phyloP scores from a whole-genome alignment of 2,329 filamentous ascomycete genomes.

The Pseudonectria foliicola region DNA sequence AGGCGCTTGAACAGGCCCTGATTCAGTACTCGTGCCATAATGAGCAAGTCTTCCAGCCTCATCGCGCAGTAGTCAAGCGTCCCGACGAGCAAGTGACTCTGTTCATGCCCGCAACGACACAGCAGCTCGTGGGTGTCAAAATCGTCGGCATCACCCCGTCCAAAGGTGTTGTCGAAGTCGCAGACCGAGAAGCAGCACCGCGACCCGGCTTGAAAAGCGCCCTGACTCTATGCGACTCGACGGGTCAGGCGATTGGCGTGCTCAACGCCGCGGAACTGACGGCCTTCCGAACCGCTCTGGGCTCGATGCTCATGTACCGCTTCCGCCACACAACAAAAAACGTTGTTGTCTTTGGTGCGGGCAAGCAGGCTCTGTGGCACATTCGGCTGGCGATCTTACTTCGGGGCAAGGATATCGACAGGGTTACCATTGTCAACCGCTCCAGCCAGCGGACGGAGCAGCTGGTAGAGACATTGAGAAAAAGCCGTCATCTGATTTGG shows the following conservation, averaged over 20 bases:
- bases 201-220: conserved; percentile 40
- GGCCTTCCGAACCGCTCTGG: conserved; percentile 61
- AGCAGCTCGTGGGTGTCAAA: conserved; percentile 55
- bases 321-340: conserved; percentile 28
- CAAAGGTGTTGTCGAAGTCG: conserved; percentile 3
- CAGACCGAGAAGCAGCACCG: conserved; percentile 4
- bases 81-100: conserved; percentile 56
- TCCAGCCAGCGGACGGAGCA: conserved; percentile 15
- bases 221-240: conserved; percentile 50
- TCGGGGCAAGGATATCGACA: conserved; percentile 17
- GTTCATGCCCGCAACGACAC: conserved; percentile 60
- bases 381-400: conserved; percentile 58
- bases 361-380: conserved; percentile 68
- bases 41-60: conserved; percentile 55
- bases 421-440: conserved; percentile 28
- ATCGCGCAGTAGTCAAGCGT: conserved; percentile 52
- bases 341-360: conserved; percentile 62
- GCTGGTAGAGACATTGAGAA: conserved; percentile 13
- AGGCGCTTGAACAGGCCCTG: conserved; percentile 14
- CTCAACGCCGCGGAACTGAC: conserved; percentile 63
- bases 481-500: conserved; percentile 5
- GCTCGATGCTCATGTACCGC: conserved; percentile 51
- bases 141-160: conserved; percentile 39
- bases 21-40: conserved; percentile 51
- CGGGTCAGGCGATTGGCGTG: conserved; percentile 52